Base-by-base conservation (phyloP, 2,329 filamentous ascomycete species). In the Xylariaceae sp. region DNA sequence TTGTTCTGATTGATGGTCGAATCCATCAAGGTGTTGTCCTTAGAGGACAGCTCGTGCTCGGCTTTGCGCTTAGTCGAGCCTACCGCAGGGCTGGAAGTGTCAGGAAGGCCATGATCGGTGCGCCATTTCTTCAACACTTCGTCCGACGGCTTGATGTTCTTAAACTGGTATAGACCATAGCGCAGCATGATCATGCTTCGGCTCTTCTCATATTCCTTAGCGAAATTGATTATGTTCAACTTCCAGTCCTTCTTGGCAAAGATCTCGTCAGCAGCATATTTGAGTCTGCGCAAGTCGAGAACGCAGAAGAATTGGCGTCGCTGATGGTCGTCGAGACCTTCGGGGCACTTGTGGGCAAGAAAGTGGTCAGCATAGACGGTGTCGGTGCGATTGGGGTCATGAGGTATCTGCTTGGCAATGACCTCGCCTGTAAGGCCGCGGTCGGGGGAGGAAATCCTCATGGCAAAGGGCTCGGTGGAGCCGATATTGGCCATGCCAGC, bases 201-300 rank as follows among this genome's bases (percentile, higher is more conserved):
- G 62, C 80, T 84, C 71, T 84, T 84, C 64, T 84, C 81, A 55
- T 82, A 84, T 64, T 84, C 81, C 64, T 83, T 84, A 38, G 81
- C 80, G 52, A 84, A 84, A 64, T 83, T 84, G 57, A 80, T 65
- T 16, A 84, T 76, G 57, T 84, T 84, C 48, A 84, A 67, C 67
- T 81, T 82, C 81, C 81, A 84, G 58, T 82, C 80, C 64, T 84
- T 84, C 63, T 76, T 79, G 16, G 69, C 63, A 53, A 84, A 84
- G 14, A 84, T 81, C 60, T 84, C 81, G 59, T 83, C 76, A 28
- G 81, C 81, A 6, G 80, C 78, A 60, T 83, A 82, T 67, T 84
- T 84, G 42, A 84, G 73, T 56, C 81, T 76, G 54, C 81, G 79
- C 51, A 84, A 70, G 61, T 84, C 81, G 58, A 84, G 78, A 55